Percentiles rank a stretch among this genome's conserved stretches.
Conservation (phyloP, 2,329 filamentous ascomycete genomes). For the Sordariomycetes sp. region DNA sequence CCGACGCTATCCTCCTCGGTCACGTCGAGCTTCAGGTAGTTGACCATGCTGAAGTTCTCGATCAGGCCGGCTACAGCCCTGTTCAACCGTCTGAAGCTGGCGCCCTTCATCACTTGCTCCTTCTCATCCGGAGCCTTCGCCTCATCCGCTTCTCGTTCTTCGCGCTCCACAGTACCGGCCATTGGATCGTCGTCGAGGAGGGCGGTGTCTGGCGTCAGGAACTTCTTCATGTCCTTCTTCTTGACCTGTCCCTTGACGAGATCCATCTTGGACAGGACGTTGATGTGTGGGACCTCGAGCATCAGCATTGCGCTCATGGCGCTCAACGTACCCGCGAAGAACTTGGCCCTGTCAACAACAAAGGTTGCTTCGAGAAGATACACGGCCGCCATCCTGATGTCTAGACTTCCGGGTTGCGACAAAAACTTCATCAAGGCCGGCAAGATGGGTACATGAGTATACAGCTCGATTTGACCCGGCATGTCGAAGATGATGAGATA, state of each 20-base stretch:
- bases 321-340: conserved; percentile 89
- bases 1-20: conserved; percentile 88
- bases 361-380: conserved; percentile 96
- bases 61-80: conserved; percentile 83
- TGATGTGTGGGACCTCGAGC: conserved; percentile 94
- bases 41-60: conserved; percentile 97
- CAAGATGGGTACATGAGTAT: conserved; percentile 91
- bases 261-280: conserved; percentile 97
- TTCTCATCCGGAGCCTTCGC: conserved; percentile 53
- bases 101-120: conserved; percentile 67
- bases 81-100: conserved; percentile 75
- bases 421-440: conserved; percentile 77
- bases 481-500: conserved; percentile 98
- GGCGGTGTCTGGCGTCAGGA: conserved; percentile 76
- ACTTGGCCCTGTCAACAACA: conserved; percentile 91
- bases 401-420: conserved; percentile 68
- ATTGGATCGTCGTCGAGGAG: conserved; percentile 73
- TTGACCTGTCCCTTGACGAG: conserved; percentile 82
- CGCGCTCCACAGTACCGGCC: conserved; percentile 33
- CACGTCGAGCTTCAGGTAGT: conserved; percentile 81
- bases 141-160: conserved; percentile 38
- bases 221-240: conserved; percentile 81
- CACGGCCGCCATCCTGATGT: conserved; percentile 85
- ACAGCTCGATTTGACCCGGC: conserved; percentile 97
- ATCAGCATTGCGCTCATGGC: conserved; percentile 99